Conservation (phyloP, 1,139 yeast species). For the Williopsis jadinii region DNA sequence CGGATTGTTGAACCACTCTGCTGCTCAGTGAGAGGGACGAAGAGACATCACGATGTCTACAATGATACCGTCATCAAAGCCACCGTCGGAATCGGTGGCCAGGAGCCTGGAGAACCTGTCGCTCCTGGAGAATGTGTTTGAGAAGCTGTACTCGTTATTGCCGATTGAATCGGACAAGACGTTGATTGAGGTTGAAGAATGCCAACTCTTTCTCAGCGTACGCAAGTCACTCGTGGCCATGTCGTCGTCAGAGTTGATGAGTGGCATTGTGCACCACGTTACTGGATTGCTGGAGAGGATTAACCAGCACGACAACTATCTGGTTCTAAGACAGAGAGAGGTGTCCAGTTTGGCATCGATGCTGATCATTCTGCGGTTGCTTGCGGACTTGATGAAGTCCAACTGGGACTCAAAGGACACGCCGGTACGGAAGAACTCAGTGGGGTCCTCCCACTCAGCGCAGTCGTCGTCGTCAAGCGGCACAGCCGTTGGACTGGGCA, state of each 20-base stretch:
- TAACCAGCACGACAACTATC: slow-evolving; percentile 19
- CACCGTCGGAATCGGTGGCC: not conserved
- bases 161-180: slow-evolving; percentile 19
- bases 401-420: slow-evolving; percentile 28
- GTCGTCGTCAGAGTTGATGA: slow-evolving; percentile 14
- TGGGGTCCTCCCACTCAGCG: slow-evolving; percentile 17
- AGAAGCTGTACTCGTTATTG: slow-evolving; percentile 15
- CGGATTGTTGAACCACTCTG: too few species aligned
- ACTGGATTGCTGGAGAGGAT: slow-evolving; percentile 14
- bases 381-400: slow-evolving; percentile 25
- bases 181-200: slow-evolving; percentile 22
- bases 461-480: slow-evolving; percentile 11
- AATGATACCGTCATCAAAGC: not conserved
- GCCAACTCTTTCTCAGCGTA: slow-evolving; percentile 17
- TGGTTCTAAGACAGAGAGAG: slow-evolving; percentile 23
- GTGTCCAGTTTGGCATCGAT: slow-evolving; percentile 22
- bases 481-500: slow-evolving; percentile 18
- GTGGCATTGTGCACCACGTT: slow-evolving; percentile 15
- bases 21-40: too few species aligned
- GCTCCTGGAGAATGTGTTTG: slow-evolving; percentile 17
- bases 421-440: slow-evolving; percentile 13
- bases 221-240: slow-evolving; percentile 21
- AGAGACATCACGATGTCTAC: not conserved
- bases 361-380: slow-evolving; percentile 23
- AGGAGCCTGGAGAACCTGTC: slow-evolving; percentile 7